Percentiles rank a stretch among this genome's conserved stretches.
Conservation (phyloP, 306 rosid genomes). For the Clitoria ternatea region DNA sequence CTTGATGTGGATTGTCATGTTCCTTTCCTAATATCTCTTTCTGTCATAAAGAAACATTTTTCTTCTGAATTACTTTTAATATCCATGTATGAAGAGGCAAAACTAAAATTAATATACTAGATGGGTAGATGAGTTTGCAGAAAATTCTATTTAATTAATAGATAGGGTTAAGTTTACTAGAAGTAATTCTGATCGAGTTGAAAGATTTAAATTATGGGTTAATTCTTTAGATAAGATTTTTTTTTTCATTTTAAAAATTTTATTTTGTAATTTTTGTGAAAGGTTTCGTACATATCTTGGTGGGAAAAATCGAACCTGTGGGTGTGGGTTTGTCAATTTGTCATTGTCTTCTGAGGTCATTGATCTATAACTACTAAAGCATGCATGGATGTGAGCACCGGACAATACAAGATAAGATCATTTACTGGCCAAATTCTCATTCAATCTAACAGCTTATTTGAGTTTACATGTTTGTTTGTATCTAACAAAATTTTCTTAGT, state of each 20-base stretch:
- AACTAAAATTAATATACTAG: too few species aligned
- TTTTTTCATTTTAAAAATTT: too few species aligned
- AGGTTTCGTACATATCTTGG: too few species aligned
- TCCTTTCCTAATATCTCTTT: background rate
- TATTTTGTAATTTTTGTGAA: too few species aligned
- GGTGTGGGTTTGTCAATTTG: constrained; percentile 25
- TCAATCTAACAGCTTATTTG: background rate
- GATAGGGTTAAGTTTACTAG: too few species aligned
- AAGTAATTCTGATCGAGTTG: too few species aligned
- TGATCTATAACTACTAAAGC: constrained; percentile 11
- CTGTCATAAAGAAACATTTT: background rate
- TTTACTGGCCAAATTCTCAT: background rate
- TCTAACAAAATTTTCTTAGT: too few species aligned
- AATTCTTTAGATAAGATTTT: too few species aligned
- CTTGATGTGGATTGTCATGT: background rate
- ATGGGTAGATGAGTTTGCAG: too few species aligned
- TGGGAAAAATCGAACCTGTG: constrained; percentile 11
- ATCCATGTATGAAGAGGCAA: background rate
- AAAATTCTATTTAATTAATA: too few species aligned
- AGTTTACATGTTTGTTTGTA: too few species aligned
- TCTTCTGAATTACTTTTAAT: background rate
- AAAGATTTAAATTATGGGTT: too few species aligned
- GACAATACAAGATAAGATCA: background rate
- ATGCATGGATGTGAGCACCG: background rate
- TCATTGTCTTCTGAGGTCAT: constrained; percentile 21